These are phyloP conservation scores for Kluyveromyces sp. DNA, from an alignment of 1,139 yeast species.

Conservation along the genomic window DNA sequence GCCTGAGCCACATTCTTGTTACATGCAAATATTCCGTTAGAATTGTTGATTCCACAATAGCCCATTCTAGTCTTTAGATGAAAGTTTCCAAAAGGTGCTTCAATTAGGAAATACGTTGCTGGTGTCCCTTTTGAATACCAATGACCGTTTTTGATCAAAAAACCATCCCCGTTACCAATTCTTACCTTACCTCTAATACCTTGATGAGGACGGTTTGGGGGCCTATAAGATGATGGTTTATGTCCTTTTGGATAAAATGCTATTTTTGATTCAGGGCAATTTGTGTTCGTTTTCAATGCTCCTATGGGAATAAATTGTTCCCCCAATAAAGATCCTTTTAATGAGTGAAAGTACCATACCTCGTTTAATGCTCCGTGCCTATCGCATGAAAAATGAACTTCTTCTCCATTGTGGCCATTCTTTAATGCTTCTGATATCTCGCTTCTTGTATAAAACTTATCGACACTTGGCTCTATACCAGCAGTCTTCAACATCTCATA, in stretches of 20 bases:
- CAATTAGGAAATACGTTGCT: conserved; percentile 56
- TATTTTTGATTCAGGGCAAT: conserved; percentile 68
- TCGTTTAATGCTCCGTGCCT: conserved; percentile 63
- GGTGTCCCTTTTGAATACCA: conserved; percentile 84
- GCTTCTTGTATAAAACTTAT: conserved; percentile 52
- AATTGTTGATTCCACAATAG: conserved; percentile 47
- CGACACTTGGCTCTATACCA: conserved; percentile 61
- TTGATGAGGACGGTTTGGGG: conserved; percentile 14
- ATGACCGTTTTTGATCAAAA: conserved; percentile 76
- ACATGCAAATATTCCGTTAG: conserved; percentile 31
- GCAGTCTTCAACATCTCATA: conserved; percentile 56
- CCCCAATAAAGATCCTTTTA: conserved; percentile 62
- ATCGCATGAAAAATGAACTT: conserved; percentile 70
- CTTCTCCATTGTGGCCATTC: conserved; percentile 47
- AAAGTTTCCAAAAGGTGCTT: conserved; percentile 66
- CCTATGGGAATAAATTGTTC: conserved; percentile 65
- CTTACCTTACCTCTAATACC: conserved; percentile 42
- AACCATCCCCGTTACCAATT: conserved; percentile 45
- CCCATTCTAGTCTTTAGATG: conserved; percentile 63
- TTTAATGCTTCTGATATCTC: conserved; percentile 60
- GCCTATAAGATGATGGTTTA: conserved; percentile 24
- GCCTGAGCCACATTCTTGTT: conserved; percentile 34
- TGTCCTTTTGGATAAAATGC: conserved; percentile 67
- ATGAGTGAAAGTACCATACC: conserved; percentile 82
- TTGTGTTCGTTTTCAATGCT: conserved; percentile 40